A percentile compares a stretch with the other conserved stretches of the same genome.
Conservation (phyloP, 1,284 basidiomycete genomes). For the Apiotrichum laibachii region DNA sequence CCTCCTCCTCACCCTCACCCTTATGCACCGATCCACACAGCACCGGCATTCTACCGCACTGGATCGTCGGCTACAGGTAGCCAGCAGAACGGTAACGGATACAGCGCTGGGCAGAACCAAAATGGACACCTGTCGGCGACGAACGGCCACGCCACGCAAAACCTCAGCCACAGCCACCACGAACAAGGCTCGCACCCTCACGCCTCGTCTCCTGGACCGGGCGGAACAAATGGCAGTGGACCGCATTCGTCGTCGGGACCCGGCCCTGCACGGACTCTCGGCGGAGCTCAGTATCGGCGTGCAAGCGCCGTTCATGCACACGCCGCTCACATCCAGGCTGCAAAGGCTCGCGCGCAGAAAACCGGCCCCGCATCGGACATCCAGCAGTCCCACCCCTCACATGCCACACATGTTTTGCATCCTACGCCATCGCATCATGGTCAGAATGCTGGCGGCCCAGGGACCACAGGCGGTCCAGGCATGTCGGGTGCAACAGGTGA, state of each 20-base stretch:
- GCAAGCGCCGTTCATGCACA: background rate
- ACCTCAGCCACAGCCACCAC: constrained; percentile 3
- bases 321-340: background rate
- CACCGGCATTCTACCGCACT: background rate
- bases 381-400: background rate
- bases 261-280: background rate
- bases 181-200: constrained; percentile 1
- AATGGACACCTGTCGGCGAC: background rate
- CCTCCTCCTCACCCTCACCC: constrained; percentile 4
- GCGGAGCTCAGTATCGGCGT: constrained; percentile 1
- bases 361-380: background rate
- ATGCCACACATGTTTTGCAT: background rate
- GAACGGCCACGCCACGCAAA: background rate
- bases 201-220: background rate
- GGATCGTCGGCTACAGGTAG: background rate
- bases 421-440: background rate
- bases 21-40: constrained; percentile 3
- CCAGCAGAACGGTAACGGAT: background rate
- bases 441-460: background rate
- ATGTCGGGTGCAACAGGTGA: constrained; percentile 1
- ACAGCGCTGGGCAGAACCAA: background rate
- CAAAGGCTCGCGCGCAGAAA: background rate
- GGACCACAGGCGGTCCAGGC: background rate
- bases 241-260: background rate
- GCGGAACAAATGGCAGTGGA: background rate